phyloP scores from a whole-genome alignment of 441 rosid genomes.

The Dalechampia spathulata region DNA sequence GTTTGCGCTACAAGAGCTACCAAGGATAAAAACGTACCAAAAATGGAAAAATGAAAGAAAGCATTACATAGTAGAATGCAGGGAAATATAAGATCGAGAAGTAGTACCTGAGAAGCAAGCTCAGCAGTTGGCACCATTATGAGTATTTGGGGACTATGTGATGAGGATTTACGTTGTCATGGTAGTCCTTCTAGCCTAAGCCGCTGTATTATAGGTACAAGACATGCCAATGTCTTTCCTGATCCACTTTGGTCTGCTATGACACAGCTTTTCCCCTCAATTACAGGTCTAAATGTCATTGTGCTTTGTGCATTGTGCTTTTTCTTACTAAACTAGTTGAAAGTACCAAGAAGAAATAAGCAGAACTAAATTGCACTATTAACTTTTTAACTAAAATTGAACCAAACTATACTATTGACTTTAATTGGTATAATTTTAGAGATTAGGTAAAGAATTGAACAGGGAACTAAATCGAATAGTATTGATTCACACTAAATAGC shows the following conservation, averaged over 20 bases:
- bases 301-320: too few species aligned
- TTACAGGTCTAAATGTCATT: slow-evolving; percentile 65
- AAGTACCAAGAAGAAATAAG: too few species aligned
- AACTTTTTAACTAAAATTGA: too few species aligned
- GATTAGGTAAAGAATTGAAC: too few species aligned
- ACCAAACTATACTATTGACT: too few species aligned
- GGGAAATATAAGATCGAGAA: not conserved
- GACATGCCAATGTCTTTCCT: slow-evolving; percentile 91
- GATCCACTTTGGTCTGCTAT: slow-evolving; percentile 98
- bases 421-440: too few species aligned
- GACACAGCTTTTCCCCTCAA: slow-evolving; percentile 71
- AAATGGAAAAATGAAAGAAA: not conserved
- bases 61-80: not conserved
- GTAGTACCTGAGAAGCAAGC: slow-evolving; percentile 82
- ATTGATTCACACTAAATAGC: too few species aligned
- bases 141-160: slow-evolving; percentile 64
- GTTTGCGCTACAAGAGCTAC: too few species aligned
- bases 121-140: slow-evolving; percentile 88
- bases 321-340: too few species aligned
- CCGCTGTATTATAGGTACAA: slow-evolving; percentile 72
- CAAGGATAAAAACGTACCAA: too few species aligned
- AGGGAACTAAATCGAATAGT: too few species aligned
- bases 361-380: too few species aligned
- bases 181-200: slow-evolving; percentile 79
- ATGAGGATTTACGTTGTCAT: slow-evolving; percentile 46